Evolutionary conservation across 2,329 filamentous ascomycete genomes (phyloP).

Genomic region (Annulohypoxylon truncatum): DNA sequence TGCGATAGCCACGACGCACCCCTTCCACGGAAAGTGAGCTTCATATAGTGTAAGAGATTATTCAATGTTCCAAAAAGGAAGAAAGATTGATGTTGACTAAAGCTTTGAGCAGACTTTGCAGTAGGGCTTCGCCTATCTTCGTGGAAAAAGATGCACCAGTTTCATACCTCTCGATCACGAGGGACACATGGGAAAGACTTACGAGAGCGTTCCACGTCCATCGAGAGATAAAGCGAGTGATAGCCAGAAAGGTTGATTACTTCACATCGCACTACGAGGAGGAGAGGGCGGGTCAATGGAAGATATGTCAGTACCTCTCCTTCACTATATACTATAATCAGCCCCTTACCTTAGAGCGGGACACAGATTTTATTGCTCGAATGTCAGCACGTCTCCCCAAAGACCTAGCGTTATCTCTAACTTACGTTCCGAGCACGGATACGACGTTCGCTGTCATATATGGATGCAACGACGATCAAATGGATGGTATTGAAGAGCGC

Average conservation of each 20-base stretch:
- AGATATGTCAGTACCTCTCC: slow-evolving; percentile 25
- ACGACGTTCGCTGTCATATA: slow-evolving; percentile 38
- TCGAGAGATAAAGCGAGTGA: slow-evolving; percentile 23
- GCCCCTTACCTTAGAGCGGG: background rate
- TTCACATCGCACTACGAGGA: slow-evolving; percentile 22
- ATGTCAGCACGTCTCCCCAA: slow-evolving; percentile 24
- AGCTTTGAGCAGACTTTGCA: slow-evolving; percentile 12
- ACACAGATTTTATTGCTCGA: slow-evolving; percentile 29
- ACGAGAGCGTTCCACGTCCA: slow-evolving; percentile 30
- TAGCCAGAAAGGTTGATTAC: slow-evolving; percentile 24
- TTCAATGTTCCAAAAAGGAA: background rate
- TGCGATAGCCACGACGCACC: background rate
- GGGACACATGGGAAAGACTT: slow-evolving; percentile 33
- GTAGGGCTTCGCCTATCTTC: slow-evolving; percentile 32
- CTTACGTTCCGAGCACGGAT: slow-evolving; percentile 31
- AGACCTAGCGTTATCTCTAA: slow-evolving; percentile 40
- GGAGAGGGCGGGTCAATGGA: background rate
- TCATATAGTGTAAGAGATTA: slow-evolving; percentile 17
- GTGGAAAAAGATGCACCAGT: slow-evolving; percentile 27
- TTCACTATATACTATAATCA: background rate
- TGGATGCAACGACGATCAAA: slow-evolving; percentile 35
- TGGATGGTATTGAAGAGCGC: slow-evolving; percentile 25
- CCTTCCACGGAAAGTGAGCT: background rate
- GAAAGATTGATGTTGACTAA: background rate
- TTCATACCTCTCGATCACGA: slow-evolving; percentile 28